These are phyloP conservation scores for Aspergillus sparsus DNA, from an alignment of 495 filamentous ascomycete genomes.

Conservation along the genomic window DNA sequence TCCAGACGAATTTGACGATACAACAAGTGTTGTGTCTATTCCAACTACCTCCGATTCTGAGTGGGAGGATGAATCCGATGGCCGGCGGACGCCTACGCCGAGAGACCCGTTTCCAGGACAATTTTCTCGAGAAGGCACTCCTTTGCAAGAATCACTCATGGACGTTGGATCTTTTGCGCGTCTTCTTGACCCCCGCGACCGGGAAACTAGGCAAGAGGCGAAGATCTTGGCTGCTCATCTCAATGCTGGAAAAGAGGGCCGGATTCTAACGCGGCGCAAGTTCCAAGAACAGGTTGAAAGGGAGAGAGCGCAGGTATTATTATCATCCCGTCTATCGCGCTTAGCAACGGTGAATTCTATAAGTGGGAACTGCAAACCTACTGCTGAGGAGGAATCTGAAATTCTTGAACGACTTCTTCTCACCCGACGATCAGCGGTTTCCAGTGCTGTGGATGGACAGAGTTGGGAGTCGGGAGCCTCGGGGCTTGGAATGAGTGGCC, in stretches of 20 bases:
- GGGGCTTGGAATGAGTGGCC: constrained; percentile 72
- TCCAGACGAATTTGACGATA: constrained; percentile 64
- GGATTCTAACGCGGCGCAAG: constrained; percentile 78
- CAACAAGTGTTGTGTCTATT: constrained; percentile 74
- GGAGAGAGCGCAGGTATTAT: constrained; percentile 66
- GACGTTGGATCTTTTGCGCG: constrained; percentile 69
- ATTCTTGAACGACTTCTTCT: constrained; percentile 83
- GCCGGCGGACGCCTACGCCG: constrained; percentile 78
- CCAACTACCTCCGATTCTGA: constrained; percentile 54
- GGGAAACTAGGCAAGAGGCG: constrained; percentile 78
- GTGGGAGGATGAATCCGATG: constrained; percentile 58
- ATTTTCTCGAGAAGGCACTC: constrained; percentile 57
- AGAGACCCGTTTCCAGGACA: constrained; percentile 41
- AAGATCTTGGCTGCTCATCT: constrained; percentile 81
- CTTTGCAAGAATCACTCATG: constrained; percentile 62
- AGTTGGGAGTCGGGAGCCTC: constrained; percentile 69
- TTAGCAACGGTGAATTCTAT: constrained; percentile 18
- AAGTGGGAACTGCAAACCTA: constrained; percentile 44
- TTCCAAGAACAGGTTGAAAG: constrained; percentile 66
- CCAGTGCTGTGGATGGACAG: constrained; percentile 23
- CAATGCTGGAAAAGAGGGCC: constrained; percentile 46
- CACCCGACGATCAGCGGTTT: constrained; percentile 46
- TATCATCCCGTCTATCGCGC: constrained; percentile 40
- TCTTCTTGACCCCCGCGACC: constrained; percentile 79
- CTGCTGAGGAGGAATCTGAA: constrained; percentile 72